Percentiles rank a stretch among this genome's conserved stretches.
Evolutionary conservation across 2,329 filamentous ascomycete species (phyloP).

Genomic region (Scedosporium dehoogii): DNA sequence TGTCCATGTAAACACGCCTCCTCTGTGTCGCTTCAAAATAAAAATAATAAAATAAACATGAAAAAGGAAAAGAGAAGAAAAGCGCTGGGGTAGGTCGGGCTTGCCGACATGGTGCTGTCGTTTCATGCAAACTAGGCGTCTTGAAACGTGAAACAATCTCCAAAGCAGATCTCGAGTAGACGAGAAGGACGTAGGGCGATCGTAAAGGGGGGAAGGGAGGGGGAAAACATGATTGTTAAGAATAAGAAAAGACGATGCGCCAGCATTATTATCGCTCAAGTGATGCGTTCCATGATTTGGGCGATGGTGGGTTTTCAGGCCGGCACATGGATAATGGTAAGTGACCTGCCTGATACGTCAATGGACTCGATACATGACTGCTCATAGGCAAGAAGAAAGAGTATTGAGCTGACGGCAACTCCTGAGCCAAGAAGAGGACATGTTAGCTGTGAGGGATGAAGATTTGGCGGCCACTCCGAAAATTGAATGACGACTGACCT

Average conservation of each 20-base stretch:
- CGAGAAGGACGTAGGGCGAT: neutral
- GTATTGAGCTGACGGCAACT: neutral
- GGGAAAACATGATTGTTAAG: no score
- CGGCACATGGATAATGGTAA: no score
- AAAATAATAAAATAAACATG: no score
- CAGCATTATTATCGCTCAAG: no score
- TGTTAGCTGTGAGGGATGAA: neutral
- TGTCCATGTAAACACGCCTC: no score
- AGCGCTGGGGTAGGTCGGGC: neutral
- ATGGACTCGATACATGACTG: neutral
- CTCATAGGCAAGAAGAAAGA: neutral
- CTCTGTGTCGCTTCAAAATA: no score
- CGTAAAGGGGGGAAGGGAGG: neutral
- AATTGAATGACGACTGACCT: constrained; percentile 39
- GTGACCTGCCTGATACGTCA: no score
- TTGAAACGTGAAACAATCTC: neutral
- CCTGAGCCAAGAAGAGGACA: neutral
- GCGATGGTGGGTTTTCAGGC: no score
- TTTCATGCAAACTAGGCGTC: neutral
- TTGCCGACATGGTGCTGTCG: neutral
- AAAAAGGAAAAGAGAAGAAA: no score
- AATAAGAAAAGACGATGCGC: neutral
- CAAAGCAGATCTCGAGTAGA: neutral
- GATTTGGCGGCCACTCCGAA: neutral
- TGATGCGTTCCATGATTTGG: no score